A percentile compares a stretch with the other conserved stretches of the same genome.
Evolutionary conservation across 1,139 yeast genomes (phyloP).

Genomic region (Insectozyma bohioensis): DNA sequence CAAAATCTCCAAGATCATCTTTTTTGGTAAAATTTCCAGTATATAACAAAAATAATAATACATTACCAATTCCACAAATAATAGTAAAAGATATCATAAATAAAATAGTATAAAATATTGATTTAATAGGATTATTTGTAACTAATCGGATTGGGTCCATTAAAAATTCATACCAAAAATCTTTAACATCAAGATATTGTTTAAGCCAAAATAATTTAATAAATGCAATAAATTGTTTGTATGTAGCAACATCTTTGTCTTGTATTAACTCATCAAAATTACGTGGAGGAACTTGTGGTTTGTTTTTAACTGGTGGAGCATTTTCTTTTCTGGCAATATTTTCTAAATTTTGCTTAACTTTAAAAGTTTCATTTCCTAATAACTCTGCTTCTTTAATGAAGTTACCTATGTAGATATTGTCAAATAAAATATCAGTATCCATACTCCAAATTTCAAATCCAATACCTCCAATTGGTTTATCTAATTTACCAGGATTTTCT

Average conservation of each 20-base stretch:
- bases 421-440: slow-evolving; percentile 71
- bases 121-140: slow-evolving; percentile 46
- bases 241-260: slow-evolving; percentile 21
- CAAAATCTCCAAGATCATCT: no score
- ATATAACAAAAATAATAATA: slow-evolving; percentile 23
- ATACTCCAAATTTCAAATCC: slow-evolving; percentile 93
- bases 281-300: slow-evolving; percentile 43
- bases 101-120: slow-evolving; percentile 44
- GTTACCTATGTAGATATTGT: slow-evolving; percentile 84
- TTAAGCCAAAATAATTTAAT: slow-evolving; percentile 19
- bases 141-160: slow-evolving; percentile 44
- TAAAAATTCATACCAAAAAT: slow-evolving; percentile 37
- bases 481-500: slow-evolving; percentile 56
- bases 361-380: slow-evolving; percentile 75
- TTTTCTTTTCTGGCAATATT: slow-evolving; percentile 35
- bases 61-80: slow-evolving; percentile 41
- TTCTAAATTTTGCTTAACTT: slow-evolving; percentile 63
- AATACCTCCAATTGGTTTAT: slow-evolving; percentile 70
- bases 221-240: slow-evolving; percentile 22
- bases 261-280: slow-evolving; percentile 36
- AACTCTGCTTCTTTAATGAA: slow-evolving; percentile 77
- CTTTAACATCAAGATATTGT: slow-evolving; percentile 27
- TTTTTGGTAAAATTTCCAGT: no score
- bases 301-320: slow-evolving; percentile 38
- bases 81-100: slow-evolving; percentile 40